Conservation (phyloP, 2,329 filamentous ascomycete species). For the Pyrenophora teres region DNA sequence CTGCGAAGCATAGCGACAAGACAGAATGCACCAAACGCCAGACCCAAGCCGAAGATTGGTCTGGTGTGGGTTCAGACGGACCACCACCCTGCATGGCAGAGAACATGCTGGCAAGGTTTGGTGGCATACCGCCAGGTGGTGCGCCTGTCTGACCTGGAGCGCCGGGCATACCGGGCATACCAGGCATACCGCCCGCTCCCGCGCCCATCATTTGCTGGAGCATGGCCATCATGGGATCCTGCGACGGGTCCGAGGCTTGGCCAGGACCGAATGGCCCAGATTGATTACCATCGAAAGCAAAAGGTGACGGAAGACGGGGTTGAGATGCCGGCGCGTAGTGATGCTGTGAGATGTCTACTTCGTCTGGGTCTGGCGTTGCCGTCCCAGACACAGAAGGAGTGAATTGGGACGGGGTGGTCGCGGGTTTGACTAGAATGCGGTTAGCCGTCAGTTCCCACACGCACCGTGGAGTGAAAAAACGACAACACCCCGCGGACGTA, state of each 20-base stretch:
- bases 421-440: conserved; percentile 28
- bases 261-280: conserved; percentile 26
- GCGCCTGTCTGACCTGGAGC: conserved; percentile 32
- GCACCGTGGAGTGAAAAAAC: background rate
- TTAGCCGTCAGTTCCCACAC: conserved; percentile 23
- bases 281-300: conserved; percentile 36
- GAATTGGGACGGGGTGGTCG: conserved; percentile 23
- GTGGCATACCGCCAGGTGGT: conserved; percentile 43
- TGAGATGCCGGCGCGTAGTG: conserved; percentile 64
- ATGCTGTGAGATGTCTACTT: conserved; percentile 79
- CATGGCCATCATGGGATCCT: conserved; percentile 76
- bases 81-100: conserved; percentile 53
- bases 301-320: conserved; percentile 46
- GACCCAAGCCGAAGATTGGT: conserved; percentile 56
- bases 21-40: conserved; percentile 77
- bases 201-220: conserved; percentile 72
- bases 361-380: conserved; percentile 64
- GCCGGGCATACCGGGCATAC: conserved; percentile 35
- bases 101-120: conserved; percentile 52
- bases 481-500: conserved; percentile 10
- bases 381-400: conserved; percentile 31
- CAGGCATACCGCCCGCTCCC: conserved; percentile 44
- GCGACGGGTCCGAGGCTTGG: conserved; percentile 35
- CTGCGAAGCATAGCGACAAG: conserved; percentile 69
- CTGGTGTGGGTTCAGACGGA: conserved; percentile 40